Evolutionary conservation across 805 yeast species (phyloP).

Genomic region (Wickerhamiella bombiphila): DNA sequence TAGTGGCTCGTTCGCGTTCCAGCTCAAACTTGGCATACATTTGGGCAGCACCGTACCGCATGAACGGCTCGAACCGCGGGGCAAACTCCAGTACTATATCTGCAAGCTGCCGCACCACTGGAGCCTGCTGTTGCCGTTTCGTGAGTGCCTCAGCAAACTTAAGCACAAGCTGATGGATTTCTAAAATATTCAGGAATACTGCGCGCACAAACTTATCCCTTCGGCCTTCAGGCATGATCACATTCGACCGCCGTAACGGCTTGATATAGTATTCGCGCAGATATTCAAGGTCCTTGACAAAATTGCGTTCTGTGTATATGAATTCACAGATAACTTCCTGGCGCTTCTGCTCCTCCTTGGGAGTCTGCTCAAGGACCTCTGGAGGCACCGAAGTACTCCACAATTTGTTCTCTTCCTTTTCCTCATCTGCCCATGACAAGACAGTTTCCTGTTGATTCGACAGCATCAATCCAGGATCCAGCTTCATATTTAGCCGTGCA

Average conservation of each 20-base stretch:
- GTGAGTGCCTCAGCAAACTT: conserved; percentile 80
- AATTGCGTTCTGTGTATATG: conserved; percentile 85
- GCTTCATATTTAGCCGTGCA: conserved; percentile 76
- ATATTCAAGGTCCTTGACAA: conserved; percentile 86
- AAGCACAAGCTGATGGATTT: conserved; percentile 69
- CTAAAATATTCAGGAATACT: conserved; percentile 81
- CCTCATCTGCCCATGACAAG: conserved; percentile 35
- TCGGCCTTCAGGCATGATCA: conserved; percentile 77
- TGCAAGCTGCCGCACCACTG: conserved; percentile 73
- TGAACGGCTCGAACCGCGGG: conserved; percentile 81
- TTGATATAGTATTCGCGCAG: conserved; percentile 87
- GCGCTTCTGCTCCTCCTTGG: conserved; percentile 74
- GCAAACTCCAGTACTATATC: conserved; percentile 76
- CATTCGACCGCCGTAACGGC: conserved; percentile 73
- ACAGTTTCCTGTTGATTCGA: conserved; percentile 42
- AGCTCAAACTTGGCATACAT: conserved; percentile 90
- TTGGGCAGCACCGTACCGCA: conserved; percentile 85
- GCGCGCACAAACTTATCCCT: conserved; percentile 83
- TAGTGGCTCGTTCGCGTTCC: conserved; percentile 82
- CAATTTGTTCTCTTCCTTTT: conserved; percentile 48
- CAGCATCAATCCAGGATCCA: conserved; percentile 65
- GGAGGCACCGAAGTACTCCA: conserved; percentile 91
- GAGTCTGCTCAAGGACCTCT: conserved; percentile 59
- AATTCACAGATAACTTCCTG: conserved; percentile 94
- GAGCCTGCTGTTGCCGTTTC: conserved; percentile 70